A percentile compares a stretch with the other conserved stretches of the same genome.
phyloP scores from a whole-genome alignment of 352 stramenopile species.

The Pythium dissimile region DNA sequence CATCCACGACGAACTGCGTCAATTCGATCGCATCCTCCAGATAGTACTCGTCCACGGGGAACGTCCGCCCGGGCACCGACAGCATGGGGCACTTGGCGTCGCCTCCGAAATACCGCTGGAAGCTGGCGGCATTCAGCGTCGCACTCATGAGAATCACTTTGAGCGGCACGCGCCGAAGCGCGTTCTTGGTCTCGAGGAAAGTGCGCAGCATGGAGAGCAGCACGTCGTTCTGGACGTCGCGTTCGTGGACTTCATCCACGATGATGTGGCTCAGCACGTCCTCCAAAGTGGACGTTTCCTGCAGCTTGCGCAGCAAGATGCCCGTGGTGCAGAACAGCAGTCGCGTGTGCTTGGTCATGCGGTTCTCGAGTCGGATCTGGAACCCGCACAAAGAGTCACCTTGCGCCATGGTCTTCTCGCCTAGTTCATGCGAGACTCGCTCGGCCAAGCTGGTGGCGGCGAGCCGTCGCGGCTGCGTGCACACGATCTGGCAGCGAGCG shows the following conservation, averaged over 20 bases:
- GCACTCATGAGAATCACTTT: conserved; percentile 97
- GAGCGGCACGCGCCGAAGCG: conserved; percentile 49
- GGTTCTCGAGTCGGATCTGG: conserved; percentile 93
- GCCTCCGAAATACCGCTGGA: conserved; percentile 94
- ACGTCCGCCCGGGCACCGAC: conserved; percentile 92
- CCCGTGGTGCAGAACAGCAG: conserved; percentile 96
- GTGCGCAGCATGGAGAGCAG: conserved; percentile 89
- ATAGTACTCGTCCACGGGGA: conserved; percentile 95
- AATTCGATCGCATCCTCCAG: conserved; percentile 93
- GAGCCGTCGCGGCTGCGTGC: conserved; percentile 95
- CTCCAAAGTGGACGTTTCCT: conserved; percentile 70
- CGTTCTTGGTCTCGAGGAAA: conserved; percentile 56
- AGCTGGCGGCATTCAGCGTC: conserved; percentile 94
- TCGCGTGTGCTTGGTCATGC: conserved; percentile 76
- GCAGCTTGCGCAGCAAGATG: conserved; percentile 91
- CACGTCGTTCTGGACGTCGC: conserved; percentile 91
- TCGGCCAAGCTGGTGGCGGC: conserved; percentile 94
- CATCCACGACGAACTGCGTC: conserved; percentile 84
- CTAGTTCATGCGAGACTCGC: conserved; percentile 93
- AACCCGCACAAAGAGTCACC: conserved; percentile 81
- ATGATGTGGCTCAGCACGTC: conserved; percentile 95
- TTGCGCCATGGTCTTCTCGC: conserved; percentile 61
- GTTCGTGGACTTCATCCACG: conserved; percentile 98
- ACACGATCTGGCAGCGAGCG: conserved; percentile 91
- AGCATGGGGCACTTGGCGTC: conserved; percentile 82